Evolutionary conservation across 306 rosid genomes (phyloP).

Genomic region (Spatholobus suberectus): DNA sequence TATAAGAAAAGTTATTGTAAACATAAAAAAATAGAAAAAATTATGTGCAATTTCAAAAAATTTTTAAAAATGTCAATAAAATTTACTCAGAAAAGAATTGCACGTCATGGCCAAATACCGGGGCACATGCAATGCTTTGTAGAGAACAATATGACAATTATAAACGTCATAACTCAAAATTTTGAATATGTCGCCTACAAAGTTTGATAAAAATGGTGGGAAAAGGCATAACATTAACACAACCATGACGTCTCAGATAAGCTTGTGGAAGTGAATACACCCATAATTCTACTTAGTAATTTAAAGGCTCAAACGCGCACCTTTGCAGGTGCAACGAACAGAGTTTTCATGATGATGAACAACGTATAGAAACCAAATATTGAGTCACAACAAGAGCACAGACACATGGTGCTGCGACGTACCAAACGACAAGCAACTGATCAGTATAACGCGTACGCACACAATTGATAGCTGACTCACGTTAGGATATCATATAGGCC

Average conservation of each 20-base stretch:
- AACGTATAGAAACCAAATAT: background rate
- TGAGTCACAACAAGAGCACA: background rate
- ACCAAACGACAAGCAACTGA: constrained; percentile 27
- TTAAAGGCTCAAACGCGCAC: too few species aligned
- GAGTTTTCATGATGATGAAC: background rate
- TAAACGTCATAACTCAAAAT: too few species aligned
- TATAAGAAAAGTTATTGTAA: too few species aligned
- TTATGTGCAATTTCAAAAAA: too few species aligned
- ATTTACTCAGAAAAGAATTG: too few species aligned
- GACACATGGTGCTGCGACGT: background rate
- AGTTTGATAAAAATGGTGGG: background rate
- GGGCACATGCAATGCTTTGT: too few species aligned
- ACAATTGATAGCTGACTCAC: background rate
- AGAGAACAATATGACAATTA: too few species aligned
- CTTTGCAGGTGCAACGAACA: too few species aligned
- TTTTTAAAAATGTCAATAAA: too few species aligned
- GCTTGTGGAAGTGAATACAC: background rate
- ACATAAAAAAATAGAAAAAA: too few species aligned
- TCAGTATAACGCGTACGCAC: constrained; percentile 8
- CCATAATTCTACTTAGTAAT: background rate
- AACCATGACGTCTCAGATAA: background rate
- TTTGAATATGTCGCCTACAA: background rate
- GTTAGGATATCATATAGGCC: too few species aligned
- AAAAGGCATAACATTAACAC: background rate
- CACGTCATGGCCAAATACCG: too few species aligned